These are phyloP conservation scores for Eucalyptus pauciflora DNA, from an alignment of 345 rosid species.

Conservation along the genomic window DNA sequence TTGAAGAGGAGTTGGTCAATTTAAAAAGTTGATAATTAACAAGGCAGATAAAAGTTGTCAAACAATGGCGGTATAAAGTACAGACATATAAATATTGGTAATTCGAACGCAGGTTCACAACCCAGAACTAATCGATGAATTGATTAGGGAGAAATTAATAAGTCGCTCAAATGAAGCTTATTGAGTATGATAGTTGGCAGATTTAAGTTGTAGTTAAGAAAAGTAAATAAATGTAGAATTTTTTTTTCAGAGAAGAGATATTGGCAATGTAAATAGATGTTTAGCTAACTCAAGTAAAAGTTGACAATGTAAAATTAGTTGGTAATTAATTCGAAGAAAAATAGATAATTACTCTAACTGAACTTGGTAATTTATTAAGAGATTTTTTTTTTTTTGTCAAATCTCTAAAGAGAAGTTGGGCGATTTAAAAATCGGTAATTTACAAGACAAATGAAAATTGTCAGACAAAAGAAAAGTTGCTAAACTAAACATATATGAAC, in stretches of 20 bases:
- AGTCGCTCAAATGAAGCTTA: not conserved
- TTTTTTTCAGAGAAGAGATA: not conserved
- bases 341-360: not conserved
- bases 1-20: not conserved
- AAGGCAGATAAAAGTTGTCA: not conserved
- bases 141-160: not conserved
- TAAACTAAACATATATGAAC: not conserved
- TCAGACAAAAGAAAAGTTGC: not conserved
- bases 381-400: too few species aligned
- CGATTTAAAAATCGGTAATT: not conserved
- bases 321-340: not conserved
- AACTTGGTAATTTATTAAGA: not conserved
- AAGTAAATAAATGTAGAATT: not conserved
- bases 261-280: not conserved
- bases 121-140: not conserved
- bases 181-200: not conserved
- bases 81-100: not conserved
- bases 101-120: not conserved
- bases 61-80: not conserved
- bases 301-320: not conserved
- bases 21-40: not conserved
- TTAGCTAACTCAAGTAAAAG: not conserved
- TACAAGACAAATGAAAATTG: not conserved
- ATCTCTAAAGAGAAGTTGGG: not conserved
- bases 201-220: not conserved